Base-by-base conservation (phyloP, 306 rosid species). In the Oxytropis ochrocephala region DNA sequence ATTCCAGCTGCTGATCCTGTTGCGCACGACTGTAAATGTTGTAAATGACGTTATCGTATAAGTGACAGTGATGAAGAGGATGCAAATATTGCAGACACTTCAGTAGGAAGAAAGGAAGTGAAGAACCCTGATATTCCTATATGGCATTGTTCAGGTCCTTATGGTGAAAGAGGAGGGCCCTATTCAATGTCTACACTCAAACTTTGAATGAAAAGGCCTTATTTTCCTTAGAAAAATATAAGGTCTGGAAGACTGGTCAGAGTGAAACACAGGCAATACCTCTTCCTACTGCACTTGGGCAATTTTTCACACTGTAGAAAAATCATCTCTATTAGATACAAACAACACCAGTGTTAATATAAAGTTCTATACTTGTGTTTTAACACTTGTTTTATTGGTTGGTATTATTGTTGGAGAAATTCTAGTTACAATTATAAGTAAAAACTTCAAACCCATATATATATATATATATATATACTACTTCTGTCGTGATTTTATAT, bases 231-330 rank as follows among this genome's bases (percentile, higher is more conserved):
- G 32, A 70, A 65, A 32, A 81, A 79, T 80, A 76, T 61, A 85
- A 70, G 69, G 86, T 87, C 35, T 87, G 93, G 90, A 87, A 75
- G 80, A 68, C 39, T 53, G 88, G 82, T 44, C 86, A 85, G 82
- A 85, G 81, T 61, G 77, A 84, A 72, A 46, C 39, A 35, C 74
- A 83, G 17, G 93, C 86, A 42, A 72, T 83, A 73, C 66, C 50
- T 72, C 81, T 88, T 36, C 19, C 47, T 3, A 88, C 81, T 19
- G 90, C 86, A 4, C 76, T 89, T 53, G 48, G 54, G 36, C 69
- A 9, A 65, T 7, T 12, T 56, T 76, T 74, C 41, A 61, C 55
- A 14, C 27, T 9, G 55, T 35, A 54, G 50, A 29, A 12, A 8
- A 67, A 18, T 2, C 44, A 50, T 64, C 55, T 53, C 47, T 12